Evolutionary conservation across 108 stramenopile species (phyloP).

Genomic region (Cyclotella cryptica): DNA sequence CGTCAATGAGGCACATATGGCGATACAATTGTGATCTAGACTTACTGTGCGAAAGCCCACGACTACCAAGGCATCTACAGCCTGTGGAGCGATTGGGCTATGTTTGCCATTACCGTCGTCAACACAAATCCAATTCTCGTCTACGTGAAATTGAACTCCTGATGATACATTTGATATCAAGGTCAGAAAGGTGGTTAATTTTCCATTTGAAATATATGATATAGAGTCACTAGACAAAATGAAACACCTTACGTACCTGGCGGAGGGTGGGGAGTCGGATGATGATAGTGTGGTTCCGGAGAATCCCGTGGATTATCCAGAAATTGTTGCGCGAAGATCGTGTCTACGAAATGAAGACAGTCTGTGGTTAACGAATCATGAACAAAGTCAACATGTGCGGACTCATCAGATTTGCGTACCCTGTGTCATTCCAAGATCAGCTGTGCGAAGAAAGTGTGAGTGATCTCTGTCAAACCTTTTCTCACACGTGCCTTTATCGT

Average conservation of each 20-base stretch:
- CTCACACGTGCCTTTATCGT: background rate
- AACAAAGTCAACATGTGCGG: background rate
- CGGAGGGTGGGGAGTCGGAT: slow-evolving; percentile 46
- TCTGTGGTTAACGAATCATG: background rate
- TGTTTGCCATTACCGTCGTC: slow-evolving; percentile 45
- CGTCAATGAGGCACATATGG: background rate
- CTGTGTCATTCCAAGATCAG: slow-evolving; percentile 47
- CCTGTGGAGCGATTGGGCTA: slow-evolving; percentile 51
- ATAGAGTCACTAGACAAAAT: background rate
- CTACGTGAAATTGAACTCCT: slow-evolving; percentile 40
- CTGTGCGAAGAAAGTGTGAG: slow-evolving; percentile 44
- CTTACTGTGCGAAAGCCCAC: slow-evolving; percentile 35
- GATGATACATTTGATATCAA: slow-evolving; percentile 7
- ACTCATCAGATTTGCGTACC: background rate
- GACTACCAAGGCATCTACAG: slow-evolving; percentile 43
- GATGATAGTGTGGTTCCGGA: slow-evolving; percentile 50
- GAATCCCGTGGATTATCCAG: slow-evolving; percentile 25
- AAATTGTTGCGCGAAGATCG: slow-evolving; percentile 46
- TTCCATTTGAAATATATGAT: background rate
- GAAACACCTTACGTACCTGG: background rate
- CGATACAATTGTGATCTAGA: background rate
- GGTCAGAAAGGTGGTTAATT: background rate
- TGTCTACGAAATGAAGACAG: slow-evolving; percentile 18
- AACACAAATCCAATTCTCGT: slow-evolving; percentile 51
- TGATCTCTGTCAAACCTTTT: slow-evolving; percentile 18